Evolutionary conservation across 2,329 filamentous ascomycete species (phyloP).

Genomic region (Neoscytalidium dimidiatum): DNA sequence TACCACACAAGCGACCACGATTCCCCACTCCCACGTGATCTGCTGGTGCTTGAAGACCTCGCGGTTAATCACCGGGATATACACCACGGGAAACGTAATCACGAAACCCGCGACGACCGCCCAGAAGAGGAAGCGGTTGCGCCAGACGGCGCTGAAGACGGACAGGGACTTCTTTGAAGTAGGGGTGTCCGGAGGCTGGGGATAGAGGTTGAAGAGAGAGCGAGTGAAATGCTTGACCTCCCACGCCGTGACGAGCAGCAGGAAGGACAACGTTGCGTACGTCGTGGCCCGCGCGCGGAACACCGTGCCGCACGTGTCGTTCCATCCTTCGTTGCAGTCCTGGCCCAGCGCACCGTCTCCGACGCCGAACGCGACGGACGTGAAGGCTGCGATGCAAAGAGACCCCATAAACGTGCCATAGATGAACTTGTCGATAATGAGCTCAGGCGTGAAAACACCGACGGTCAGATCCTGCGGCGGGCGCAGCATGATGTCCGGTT

Average conservation of each 20-base stretch:
- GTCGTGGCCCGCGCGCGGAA: constrained; percentile 49
- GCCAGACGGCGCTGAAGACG: constrained; percentile 41
- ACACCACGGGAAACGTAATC: constrained; percentile 48
- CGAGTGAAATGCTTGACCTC: constrained; percentile 50
- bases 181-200: constrained; percentile 27
- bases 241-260: constrained; percentile 50
- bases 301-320: constrained; percentile 43
- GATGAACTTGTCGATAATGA: constrained; percentile 51
- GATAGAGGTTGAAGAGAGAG: constrained; percentile 49
- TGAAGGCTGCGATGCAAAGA: constrained; percentile 47
- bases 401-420: constrained; percentile 50
- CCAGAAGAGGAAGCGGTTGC: constrained; percentile 49
- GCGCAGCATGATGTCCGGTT: constrained; percentile 48
- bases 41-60: constrained; percentile 48
- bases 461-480: constrained; percentile 45
- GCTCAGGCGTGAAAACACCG: constrained; percentile 48
- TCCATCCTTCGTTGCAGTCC: constrained; percentile 48
- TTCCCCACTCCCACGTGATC: constrained; percentile 50
- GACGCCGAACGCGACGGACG: constrained; percentile 46
- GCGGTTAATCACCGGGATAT: constrained; percentile 47
- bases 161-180: constrained; percentile 31
- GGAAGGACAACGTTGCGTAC: constrained; percentile 46
- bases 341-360: constrained; percentile 45
- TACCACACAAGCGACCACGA: constrained; percentile 43
- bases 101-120: constrained; percentile 43